Evolutionary conservation across 2,329 filamentous ascomycete genomes (phyloP).

Genomic region (Aspergillus hiratsukae): DNA sequence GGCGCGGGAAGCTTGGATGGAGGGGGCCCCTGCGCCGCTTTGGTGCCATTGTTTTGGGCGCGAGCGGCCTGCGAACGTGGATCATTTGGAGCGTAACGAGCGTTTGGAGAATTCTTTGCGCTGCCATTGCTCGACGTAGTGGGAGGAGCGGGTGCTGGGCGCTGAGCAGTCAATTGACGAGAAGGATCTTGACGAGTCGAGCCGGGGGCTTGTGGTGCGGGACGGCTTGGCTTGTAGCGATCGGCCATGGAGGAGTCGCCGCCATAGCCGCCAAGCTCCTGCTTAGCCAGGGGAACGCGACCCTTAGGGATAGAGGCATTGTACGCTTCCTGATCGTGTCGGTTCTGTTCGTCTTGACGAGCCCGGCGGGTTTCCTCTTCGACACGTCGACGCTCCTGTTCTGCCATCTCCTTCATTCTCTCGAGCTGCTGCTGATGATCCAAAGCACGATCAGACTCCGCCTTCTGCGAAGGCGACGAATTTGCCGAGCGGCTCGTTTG

Average conservation of each 20-base stretch:
- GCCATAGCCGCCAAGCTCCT: slow-evolving; percentile 75
- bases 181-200: slow-evolving; percentile 48
- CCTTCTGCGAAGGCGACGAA: slow-evolving; percentile 41
- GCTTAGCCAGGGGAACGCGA: slow-evolving; percentile 75
- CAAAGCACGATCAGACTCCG: slow-evolving; percentile 53
- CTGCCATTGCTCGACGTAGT: slow-evolving; percentile 33
- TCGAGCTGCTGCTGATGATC: slow-evolving; percentile 42
- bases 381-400: slow-evolving; percentile 45
- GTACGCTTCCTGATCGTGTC: slow-evolving; percentile 78
- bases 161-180: slow-evolving; percentile 64
- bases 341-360: slow-evolving; percentile 55
- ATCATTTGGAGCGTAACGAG: slow-evolving; percentile 31
- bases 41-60: slow-evolving; percentile 44
- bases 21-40: slow-evolving; percentile 41
- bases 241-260: slow-evolving; percentile 45
- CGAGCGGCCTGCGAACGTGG: slow-evolving; percentile 39
- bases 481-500: slow-evolving; percentile 30
- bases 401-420: slow-evolving; percentile 55
- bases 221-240: slow-evolving; percentile 80
- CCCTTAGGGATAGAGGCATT: slow-evolving; percentile 83
- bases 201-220: slow-evolving; percentile 72
- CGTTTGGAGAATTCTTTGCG: slow-evolving; percentile 32
- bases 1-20: slow-evolving; percentile 57
- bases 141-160: slow-evolving; percentile 75
- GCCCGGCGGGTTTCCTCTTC: slow-evolving; percentile 52